Conservation (phyloP, 192 early-diverging fungal species). For the Spizellomyces punctatus region DNA sequence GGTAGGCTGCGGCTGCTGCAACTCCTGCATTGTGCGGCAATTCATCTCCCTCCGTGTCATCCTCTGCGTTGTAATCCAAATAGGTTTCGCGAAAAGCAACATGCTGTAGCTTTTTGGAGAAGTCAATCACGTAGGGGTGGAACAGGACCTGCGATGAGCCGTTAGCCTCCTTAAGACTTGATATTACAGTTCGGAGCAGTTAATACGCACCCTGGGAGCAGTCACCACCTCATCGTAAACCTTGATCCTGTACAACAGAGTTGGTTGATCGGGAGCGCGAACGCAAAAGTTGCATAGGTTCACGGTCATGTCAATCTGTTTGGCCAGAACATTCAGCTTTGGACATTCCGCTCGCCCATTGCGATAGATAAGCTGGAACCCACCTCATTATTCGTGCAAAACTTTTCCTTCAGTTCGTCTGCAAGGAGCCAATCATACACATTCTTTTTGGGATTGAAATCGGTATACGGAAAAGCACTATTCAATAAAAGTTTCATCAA, state of each 20-base stretch:
- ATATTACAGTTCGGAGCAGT: background rate
- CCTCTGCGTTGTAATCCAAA: constrained; percentile 32
- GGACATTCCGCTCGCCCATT: background rate
- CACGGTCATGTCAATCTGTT: constrained; percentile 74
- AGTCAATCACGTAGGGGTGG: constrained; percentile 50
- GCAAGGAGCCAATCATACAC: constrained; percentile 75
- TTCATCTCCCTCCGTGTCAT: constrained; percentile 21
- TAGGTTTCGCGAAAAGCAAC: constrained; percentile 32
- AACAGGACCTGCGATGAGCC: constrained; percentile 41
- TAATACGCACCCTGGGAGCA: constrained; percentile 69
- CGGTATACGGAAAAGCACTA: constrained; percentile 76
- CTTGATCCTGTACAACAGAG: constrained; percentile 78
- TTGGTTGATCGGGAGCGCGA: constrained; percentile 68
- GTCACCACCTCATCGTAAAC: constrained; percentile 83
- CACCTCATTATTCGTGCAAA: constrained; percentile 80
- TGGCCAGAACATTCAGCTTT: background rate
- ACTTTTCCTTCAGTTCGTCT: constrained; percentile 81
- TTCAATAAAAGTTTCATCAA: constrained; percentile 65
- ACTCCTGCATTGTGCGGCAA: background rate
- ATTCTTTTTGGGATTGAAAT: constrained; percentile 57
- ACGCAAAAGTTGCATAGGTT: constrained; percentile 83
- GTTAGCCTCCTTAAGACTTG: no score
- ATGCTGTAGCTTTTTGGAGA: constrained; percentile 37
- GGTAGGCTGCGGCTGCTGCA: background rate
- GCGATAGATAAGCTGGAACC: background rate